A percentile compares a stretch with the other conserved stretches of the same genome.
These are phyloP conservation scores for Ehretia macrophylla DNA, from an alignment of 257 asterid species.

Conservation along the genomic window DNA sequence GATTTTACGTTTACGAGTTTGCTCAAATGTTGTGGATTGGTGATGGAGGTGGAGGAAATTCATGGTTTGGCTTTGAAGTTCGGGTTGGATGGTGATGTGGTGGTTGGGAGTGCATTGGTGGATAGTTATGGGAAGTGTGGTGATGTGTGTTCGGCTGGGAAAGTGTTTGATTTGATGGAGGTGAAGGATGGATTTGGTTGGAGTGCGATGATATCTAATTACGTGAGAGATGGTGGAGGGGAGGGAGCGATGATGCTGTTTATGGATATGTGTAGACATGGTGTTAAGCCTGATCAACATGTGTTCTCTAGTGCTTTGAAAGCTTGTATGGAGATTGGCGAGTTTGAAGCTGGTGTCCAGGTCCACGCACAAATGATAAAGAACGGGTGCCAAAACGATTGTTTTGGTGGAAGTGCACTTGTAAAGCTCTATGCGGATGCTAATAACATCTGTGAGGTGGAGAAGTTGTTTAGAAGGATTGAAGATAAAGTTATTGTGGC, in stretches of 20 bases:
- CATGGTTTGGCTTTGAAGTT: slow-evolving; percentile 9
- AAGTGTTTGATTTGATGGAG: slow-evolving; percentile 9
- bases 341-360: slow-evolving; percentile 11
- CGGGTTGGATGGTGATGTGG: slow-evolving; percentile 12
- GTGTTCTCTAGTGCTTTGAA: slow-evolving; percentile 9
- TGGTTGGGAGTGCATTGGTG: slow-evolving; percentile 15
- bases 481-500: slow-evolving; percentile 12
- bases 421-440: slow-evolving; percentile 8
- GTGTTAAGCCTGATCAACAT: slow-evolving; percentile 8
- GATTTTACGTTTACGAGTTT: slow-evolving; percentile 14
- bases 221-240: slow-evolving; percentile 4
- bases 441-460: slow-evolving; percentile 5
- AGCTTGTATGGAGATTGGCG: slow-evolving; percentile 9
- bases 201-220: slow-evolving; percentile 12
- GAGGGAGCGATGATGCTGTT: slow-evolving; percentile 6
- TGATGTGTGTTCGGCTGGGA: not conserved
- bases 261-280: slow-evolving; percentile 11
- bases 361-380: slow-evolving; percentile 15
- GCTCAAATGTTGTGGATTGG: slow-evolving; percentile 12
- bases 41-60: slow-evolving; percentile 10
- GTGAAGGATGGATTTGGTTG: slow-evolving; percentile 11
- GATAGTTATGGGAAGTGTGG: slow-evolving; percentile 16
- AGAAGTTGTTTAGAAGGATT: slow-evolving; percentile 13
- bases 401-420: slow-evolving; percentile 9
- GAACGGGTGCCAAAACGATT: slow-evolving; percentile 6